Evolutionary conservation across 768 basidiomycete species (phyloP).

Genomic region (Roridomyces roridus): DNA sequence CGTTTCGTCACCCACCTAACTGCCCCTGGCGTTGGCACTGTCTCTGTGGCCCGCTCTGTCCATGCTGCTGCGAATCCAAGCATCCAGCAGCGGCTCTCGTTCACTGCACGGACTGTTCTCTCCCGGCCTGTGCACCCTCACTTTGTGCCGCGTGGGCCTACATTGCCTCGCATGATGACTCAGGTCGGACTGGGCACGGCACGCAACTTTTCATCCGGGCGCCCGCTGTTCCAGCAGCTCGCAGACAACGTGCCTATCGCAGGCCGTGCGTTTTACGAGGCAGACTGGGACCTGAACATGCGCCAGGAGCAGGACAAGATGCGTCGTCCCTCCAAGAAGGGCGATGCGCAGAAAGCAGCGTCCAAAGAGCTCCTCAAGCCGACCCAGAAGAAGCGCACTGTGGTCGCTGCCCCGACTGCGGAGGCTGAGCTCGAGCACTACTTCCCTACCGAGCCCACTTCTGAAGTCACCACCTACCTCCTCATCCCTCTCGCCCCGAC

Average conservation of each 20-base stretch:
- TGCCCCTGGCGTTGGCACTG: constrained; percentile 52
- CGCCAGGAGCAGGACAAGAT: constrained; percentile 48
- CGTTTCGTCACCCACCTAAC: constrained; percentile 63
- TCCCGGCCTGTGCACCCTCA: constrained; percentile 49
- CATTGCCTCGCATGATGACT: constrained; percentile 53
- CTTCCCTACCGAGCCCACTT: constrained; percentile 49
- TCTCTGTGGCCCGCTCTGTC: constrained; percentile 32
- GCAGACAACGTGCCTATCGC: constrained; percentile 83
- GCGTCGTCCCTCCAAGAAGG: constrained; percentile 33
- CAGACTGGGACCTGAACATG: constrained; percentile 68
- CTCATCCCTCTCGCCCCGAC: constrained; percentile 81
- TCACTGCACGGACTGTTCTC: constrained; percentile 59
- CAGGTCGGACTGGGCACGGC: constrained; percentile 81
- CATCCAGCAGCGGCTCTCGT: constrained; percentile 64
- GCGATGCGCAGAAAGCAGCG: constrained; percentile 31
- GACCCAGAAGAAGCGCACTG: constrained; percentile 22
- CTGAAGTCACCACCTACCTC: constrained; percentile 65
- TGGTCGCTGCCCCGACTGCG: constrained; percentile 5
- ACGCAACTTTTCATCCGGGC: constrained; percentile 74
- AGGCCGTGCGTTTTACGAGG: constrained; percentile 75
- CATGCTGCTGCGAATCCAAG: constrained; percentile 34
- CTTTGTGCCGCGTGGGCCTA: constrained; percentile 64
- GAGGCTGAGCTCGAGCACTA: constrained; percentile 61
- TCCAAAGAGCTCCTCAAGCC: constrained; percentile 43
- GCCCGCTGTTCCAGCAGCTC: constrained; percentile 81